Evolutionary conservation across 2,329 filamentous ascomycete genomes (phyloP).

Genomic region (Ophiostoma australiae): DNA sequence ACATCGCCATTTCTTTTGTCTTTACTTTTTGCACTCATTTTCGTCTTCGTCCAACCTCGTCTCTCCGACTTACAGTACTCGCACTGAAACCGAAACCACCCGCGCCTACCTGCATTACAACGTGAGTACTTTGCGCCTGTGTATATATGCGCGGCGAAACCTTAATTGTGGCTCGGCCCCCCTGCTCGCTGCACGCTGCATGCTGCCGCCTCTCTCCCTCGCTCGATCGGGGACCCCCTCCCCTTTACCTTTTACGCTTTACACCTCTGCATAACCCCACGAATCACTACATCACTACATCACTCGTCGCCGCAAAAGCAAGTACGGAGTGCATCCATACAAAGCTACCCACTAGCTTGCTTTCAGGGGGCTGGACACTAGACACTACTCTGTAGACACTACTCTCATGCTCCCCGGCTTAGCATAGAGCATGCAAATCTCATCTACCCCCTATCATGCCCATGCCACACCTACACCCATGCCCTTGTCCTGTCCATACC

Average conservation of each 20-base stretch:
- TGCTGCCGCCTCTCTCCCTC: slow-evolving; percentile 1
- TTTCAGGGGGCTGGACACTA: slow-evolving; percentile 12
- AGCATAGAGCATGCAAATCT: neutral
- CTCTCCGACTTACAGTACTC: neutral
- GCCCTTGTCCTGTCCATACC: neutral
- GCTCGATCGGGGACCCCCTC: neutral
- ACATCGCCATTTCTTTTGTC: neutral
- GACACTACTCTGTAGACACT: neutral
- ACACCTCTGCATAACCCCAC: slow-evolving; percentile 12
- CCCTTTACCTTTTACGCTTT: neutral
- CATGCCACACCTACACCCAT: neutral
- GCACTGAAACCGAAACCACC: slow-evolving; percentile 20
- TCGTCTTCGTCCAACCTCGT: neutral
- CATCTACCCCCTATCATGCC: slow-evolving; percentile 12
- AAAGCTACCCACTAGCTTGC: neutral
- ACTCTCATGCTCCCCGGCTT: neutral
- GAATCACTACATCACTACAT: neutral
- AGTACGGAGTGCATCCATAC: neutral
- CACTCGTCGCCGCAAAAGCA: neutral
- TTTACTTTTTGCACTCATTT: neutral
- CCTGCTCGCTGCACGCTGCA: slow-evolving; percentile 14
- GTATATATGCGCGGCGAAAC: slow-evolving; percentile 24
- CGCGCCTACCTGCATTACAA: slow-evolving; percentile 15
- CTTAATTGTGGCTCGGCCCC: slow-evolving; percentile 25
- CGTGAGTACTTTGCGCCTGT: slow-evolving; percentile 15